phyloP scores from a whole-genome alignment of 805 yeast genomes.

The Metschnikowia kunwiensis region DNA sequence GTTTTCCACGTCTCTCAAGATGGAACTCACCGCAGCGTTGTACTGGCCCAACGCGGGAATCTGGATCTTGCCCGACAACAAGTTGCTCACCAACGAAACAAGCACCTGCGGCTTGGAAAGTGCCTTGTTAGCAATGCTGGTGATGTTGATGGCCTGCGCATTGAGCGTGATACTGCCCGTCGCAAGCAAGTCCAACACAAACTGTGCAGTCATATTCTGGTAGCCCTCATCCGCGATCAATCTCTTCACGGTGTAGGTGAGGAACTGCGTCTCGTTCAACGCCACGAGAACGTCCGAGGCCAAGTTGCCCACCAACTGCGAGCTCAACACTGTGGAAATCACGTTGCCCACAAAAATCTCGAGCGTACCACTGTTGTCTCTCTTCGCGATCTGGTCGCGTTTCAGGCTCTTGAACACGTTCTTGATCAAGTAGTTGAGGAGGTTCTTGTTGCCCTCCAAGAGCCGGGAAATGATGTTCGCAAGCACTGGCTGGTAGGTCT shows the following conservation, averaged over 20 bases:
- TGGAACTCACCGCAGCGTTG: constrained; percentile 28
- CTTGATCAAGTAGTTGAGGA: constrained; percentile 22
- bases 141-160: constrained; percentile 25
- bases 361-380: constrained; percentile 23
- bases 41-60: constrained; percentile 25
- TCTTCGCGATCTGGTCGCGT: constrained; percentile 15
- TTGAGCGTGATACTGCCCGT: constrained; percentile 28
- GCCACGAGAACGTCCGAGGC: constrained; percentile 30
- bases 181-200: constrained; percentile 26
- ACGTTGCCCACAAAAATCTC: constrained; percentile 29
- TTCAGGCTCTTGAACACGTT: constrained; percentile 22
- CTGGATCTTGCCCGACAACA: constrained; percentile 23
- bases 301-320: constrained; percentile 25
- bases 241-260: constrained; percentile 35
- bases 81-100: constrained; percentile 21
- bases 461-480: constrained; percentile 30
- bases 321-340: constrained; percentile 26
- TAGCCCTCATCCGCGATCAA: constrained; percentile 34
- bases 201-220: constrained; percentile 34
- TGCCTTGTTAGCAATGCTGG: constrained; percentile 23
- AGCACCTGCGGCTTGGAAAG: constrained; percentile 25
- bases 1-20: constrained; percentile 31
- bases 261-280: constrained; percentile 41
- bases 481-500: constrained; percentile 29
- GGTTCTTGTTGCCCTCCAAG: constrained; percentile 30